These are phyloP conservation scores for Aristolochia contorta DNA, from an alignment of 164 flowering plant genomes.

Conservation along the genomic window DNA sequence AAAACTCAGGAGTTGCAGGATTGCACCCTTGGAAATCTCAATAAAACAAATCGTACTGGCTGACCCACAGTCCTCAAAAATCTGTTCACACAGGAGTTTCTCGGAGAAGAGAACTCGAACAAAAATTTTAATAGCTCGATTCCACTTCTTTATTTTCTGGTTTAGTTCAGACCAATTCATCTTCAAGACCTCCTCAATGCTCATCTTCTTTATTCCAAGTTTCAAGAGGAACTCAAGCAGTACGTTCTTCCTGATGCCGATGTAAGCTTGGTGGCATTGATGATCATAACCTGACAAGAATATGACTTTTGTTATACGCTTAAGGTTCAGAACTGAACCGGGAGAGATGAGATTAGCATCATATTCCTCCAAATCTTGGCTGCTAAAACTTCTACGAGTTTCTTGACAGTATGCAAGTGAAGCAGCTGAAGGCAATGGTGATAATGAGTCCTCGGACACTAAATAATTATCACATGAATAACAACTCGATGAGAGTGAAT, in stretches of 20 bases:
- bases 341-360: slow-evolving; percentile 52
- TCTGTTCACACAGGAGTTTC: slow-evolving; percentile 50
- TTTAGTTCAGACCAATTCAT: slow-evolving; percentile 63
- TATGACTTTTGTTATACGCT: slow-evolving; percentile 55
- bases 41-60: slow-evolving; percentile 35
- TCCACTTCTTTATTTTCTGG: slow-evolving; percentile 64
- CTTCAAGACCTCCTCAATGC: slow-evolving; percentile 71
- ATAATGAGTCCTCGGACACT: slow-evolving; percentile 29
- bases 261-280: slow-evolving; percentile 68
- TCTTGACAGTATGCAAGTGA: slow-evolving; percentile 35
- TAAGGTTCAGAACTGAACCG: slow-evolving; percentile 52
- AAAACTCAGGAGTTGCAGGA: slow-evolving; percentile 62
- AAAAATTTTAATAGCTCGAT: slow-evolving; percentile 52
- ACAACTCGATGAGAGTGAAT: slow-evolving; percentile 32
- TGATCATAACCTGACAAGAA: slow-evolving; percentile 41
- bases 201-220: slow-evolving; percentile 68
- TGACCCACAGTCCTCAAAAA: slow-evolving; percentile 44
- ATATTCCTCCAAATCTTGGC: slow-evolving; percentile 41
- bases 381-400: slow-evolving; percentile 17
- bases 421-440: slow-evolving; percentile 45
- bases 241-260: slow-evolving; percentile 45
- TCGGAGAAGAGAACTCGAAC: slow-evolving; percentile 65
- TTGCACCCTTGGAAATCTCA: slow-evolving; percentile 51
- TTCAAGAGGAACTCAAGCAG: slow-evolving; percentile 57
- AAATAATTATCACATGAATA: slow-evolving; percentile 50